phyloP scores from a whole-genome alignment of 78 protist species.

The Dictyostelium firmibasis region DNA sequence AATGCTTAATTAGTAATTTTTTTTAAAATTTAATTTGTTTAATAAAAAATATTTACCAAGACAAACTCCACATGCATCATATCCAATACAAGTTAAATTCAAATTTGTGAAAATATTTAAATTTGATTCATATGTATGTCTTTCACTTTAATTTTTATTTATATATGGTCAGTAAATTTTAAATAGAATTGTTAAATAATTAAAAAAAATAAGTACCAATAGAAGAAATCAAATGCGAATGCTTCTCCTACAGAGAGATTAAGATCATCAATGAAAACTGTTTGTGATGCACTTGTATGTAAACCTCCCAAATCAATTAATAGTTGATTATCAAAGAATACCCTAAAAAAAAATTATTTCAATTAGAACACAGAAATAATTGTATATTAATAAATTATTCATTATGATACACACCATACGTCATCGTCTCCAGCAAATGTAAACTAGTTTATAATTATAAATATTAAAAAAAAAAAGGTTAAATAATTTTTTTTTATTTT shows the following conservation, averaged over 20 bases:
- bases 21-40: too few relatives aligned
- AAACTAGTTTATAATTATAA: neutral
- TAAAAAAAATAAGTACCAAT: neutral
- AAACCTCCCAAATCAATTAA: conserved; percentile 56
- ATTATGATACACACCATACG: neutral
- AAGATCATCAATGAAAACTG: conserved; percentile 19
- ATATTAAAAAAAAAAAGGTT: neutral
- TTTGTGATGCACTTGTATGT: neutral
- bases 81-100: neutral
- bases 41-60: neutral
- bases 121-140: conserved; percentile 9
- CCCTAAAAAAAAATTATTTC: neutral
- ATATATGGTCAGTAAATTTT: too few relatives aligned
- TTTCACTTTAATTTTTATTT: too few relatives aligned
- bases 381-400: neutral
- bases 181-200: too few relatives aligned
- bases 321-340: conserved; percentile 13
- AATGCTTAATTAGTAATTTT: neutral
- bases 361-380: too few relatives aligned
- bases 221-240: conserved; percentile 12
- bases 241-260: neutral
- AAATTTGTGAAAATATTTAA: neutral
- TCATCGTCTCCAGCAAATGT: conserved; percentile 75
- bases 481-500: too few relatives aligned
- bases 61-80: conserved; percentile 4